Conservation (phyloP, 208 protist genomes). For the Acanthamoeba royreba region DNA sequence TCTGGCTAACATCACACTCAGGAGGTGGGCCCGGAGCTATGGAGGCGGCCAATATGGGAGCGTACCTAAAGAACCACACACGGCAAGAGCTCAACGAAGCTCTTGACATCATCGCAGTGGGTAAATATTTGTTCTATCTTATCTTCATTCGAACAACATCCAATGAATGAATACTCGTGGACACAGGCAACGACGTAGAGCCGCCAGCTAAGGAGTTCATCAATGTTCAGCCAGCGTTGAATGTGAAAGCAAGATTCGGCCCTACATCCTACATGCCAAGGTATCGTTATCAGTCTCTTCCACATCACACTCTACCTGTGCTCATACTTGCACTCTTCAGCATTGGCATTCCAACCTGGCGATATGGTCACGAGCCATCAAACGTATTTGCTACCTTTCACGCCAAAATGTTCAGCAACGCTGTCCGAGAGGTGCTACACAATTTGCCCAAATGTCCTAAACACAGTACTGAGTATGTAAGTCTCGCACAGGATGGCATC, state of each 20-base stretch:
- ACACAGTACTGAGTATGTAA: background rate
- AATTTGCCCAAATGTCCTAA: background rate
- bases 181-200: background rate
- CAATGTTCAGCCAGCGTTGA: background rate
- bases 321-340: background rate
- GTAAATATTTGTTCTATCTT: background rate
- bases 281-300: background rate
- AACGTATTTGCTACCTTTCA: conserved; percentile 36
- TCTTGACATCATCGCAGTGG: background rate
- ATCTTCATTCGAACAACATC: no score
- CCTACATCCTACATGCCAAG: background rate
- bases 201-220: background rate
- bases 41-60: conserved; percentile 30
- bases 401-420: conserved; percentile 33
- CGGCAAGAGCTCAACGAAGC: background rate
- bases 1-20: background rate
- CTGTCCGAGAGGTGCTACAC: background rate
- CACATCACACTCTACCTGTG: background rate
- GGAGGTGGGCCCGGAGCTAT: background rate
- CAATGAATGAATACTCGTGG: no score
- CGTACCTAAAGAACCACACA: background rate
- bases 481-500: background rate
- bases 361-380: conserved; percentile 24
- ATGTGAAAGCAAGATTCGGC: background rate
- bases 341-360: conserved; percentile 20